Base-by-base conservation (phyloP, 2,329 filamentous ascomycete species). In the Penicillium sumatraense region DNA sequence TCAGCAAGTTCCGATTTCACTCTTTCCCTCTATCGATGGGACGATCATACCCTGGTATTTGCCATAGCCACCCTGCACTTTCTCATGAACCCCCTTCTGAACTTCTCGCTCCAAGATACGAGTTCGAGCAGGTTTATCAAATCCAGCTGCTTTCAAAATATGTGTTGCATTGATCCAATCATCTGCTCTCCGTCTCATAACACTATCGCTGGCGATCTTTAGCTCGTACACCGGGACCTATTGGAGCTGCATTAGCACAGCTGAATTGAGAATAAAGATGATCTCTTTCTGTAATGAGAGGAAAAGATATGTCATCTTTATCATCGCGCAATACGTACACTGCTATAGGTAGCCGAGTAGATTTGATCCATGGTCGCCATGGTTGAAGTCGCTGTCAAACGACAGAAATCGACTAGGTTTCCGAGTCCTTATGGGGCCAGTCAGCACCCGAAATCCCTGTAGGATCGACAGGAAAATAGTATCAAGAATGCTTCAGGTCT, bases 91-190 rank as follows among this genome's bases (percentile, higher is more conserved):
- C 40, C 96, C 93, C 74, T 96, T 97, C 70, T 99, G 95, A 7
- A 99, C 93, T 70, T 99, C 95, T 62, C 95, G 86, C 78, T 99
- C 95, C 5, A 99, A 83, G 54, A 99, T 98, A 60, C 95, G 86
- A 36, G 95, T 99, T 71, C 95, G 84, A 11, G 93, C 91, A 2
- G 95, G 95, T 76, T 99, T 99, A 76, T 99, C 95, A 70, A 96
- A 96, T 53, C 93, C 93, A 59, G 95, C 95, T 36, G 96, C 91
- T 72, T 99, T 99, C 46, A 99, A 80, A 57, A 99, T 98, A 72
- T 99, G 95, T 51, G 95, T 99, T n/a, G 95, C 95, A 81, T 99
- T 99, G 78, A 99, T 95, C 92, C 93, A 99, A 76, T 98, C 87
- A 75, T 99, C 95, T 50, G 87, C 85, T 57, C 93, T 87, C 48